Conservation (phyloP, 179 eudicot genomes). For the Dionaea muscipula region DNA sequence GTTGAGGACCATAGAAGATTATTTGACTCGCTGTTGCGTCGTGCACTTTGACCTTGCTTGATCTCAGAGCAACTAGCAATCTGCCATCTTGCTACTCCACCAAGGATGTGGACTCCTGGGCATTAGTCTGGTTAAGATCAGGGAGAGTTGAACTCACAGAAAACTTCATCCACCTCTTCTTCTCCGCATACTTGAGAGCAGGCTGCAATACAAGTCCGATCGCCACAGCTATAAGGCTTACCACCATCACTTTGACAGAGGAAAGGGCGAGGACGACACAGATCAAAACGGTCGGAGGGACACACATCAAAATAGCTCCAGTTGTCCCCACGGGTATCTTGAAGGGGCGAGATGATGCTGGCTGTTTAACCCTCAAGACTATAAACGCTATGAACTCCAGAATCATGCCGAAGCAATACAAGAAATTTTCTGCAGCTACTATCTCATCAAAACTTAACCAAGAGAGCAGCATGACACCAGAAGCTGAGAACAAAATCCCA, state of each 20-base stretch:
- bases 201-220: slow-evolving; percentile 36
- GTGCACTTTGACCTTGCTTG: too few species aligned
- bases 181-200: slow-evolving; percentile 23
- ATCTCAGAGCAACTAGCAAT: too few species aligned
- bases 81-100: slow-evolving; percentile 23
- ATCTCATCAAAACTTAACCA: slow-evolving; percentile 42
- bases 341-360: slow-evolving; percentile 27
- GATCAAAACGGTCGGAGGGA: slow-evolving; percentile 34
- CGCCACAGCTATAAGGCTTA: slow-evolving; percentile 28
- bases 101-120: slow-evolving; percentile 17
- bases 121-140: slow-evolving; percentile 16
- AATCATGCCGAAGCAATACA: slow-evolving; percentile 43
- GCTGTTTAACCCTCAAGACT: slow-evolving; percentile 26
- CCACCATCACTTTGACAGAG: slow-evolving; percentile 34
- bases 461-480: slow-evolving; percentile 34
- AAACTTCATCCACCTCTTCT: slow-evolving; percentile 29
- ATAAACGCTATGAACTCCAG: slow-evolving; percentile 36
- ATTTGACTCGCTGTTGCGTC: too few species aligned
- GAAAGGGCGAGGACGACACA: slow-evolving; percentile 39
- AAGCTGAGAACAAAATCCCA: slow-evolving; percentile 35
- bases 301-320: slow-evolving; percentile 32
- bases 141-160: slow-evolving; percentile 29
- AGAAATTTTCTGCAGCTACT: slow-evolving; percentile 36
- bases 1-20: too few species aligned
- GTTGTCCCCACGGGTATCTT: slow-evolving; percentile 30